Evolutionary conservation across 2,329 filamentous ascomycete species (phyloP).

Genomic region (Fusarium graminum): DNA sequence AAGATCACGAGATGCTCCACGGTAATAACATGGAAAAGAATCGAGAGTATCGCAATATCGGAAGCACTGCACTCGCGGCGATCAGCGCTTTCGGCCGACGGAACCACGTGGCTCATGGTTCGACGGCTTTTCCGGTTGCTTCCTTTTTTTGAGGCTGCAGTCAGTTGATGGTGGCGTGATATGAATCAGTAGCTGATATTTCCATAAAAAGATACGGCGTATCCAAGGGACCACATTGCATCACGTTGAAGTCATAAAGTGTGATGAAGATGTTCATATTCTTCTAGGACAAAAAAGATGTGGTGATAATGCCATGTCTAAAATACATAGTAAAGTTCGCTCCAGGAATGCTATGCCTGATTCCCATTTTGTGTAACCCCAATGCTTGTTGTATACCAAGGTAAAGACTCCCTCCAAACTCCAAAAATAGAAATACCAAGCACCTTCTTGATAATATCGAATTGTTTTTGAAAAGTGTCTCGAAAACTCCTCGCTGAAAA

Average conservation of each 20-base stretch:
- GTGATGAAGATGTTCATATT: constrained; percentile 29
- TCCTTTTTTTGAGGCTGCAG: constrained; percentile 11
- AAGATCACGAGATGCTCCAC: constrained; percentile 20
- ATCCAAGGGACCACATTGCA: constrained; percentile 6
- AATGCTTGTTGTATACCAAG: constrained; percentile 13
- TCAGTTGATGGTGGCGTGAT: constrained; percentile 35
- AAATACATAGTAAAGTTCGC: constrained; percentile 34
- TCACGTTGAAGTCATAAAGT: constrained; percentile 7
- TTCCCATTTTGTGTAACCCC: constrained; percentile 30
- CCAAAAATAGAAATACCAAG: constrained; percentile 21
- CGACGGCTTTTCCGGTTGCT: constrained; percentile 23
- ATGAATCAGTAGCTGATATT: neutral
- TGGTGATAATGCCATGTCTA: constrained; percentile 20
- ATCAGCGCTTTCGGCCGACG: constrained; percentile 23
- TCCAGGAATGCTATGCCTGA: constrained; percentile 23
- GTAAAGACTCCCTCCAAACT: constrained; percentile 24
- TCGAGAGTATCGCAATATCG: constrained; percentile 6
- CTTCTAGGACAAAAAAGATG: constrained; percentile 17
- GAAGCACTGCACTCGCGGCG: neutral
- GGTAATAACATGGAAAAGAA: constrained; percentile 29
- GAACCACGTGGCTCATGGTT: constrained; percentile 37
- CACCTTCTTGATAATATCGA: constrained; percentile 18
- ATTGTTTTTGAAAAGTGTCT: constrained; percentile 32
- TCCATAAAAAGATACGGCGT: neutral
- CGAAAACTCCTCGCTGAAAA: constrained; percentile 47